Conservation (phyloP, 768 basidiomycete genomes). For the Cyclocybe aegerita region DNA sequence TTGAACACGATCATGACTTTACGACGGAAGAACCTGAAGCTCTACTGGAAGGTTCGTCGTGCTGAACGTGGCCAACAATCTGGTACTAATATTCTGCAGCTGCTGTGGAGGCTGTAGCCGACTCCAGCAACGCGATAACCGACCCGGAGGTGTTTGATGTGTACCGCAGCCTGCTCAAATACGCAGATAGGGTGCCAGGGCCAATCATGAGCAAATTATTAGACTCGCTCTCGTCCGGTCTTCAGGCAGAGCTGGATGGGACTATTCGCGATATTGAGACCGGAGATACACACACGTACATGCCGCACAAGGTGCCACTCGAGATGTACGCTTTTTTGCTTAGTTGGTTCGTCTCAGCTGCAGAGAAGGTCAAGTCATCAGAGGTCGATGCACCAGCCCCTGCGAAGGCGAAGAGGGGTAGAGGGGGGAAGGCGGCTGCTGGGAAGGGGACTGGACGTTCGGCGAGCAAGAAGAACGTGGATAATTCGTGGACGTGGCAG, state of each 20-base stretch:
- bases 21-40: constrained; percentile 50
- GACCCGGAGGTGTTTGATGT: constrained; percentile 76
- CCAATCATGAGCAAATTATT: constrained; percentile 80
- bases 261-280: constrained; percentile 68
- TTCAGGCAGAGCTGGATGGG: constrained; percentile 70
- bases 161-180: constrained; percentile 80
- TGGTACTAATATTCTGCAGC: constrained; percentile 35
- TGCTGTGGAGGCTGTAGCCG: constrained; percentile 80
- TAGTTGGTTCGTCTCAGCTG: constrained; percentile 85
- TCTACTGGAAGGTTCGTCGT: constrained; percentile 56
- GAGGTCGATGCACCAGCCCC: constrained; percentile 48
- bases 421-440: constrained; percentile 54
- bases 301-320: constrained; percentile 68
- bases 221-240: constrained; percentile 80
- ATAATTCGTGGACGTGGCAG: constrained; percentile 71
- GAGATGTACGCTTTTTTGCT: constrained; percentile 93
- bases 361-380: constrained; percentile 69
- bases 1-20: constrained; percentile 68
- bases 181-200: constrained; percentile 60
- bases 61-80: neutral
- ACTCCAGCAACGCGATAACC: constrained; percentile 69
- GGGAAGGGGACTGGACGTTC: constrained; percentile 29
- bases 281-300: constrained; percentile 61
- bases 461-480: constrained; percentile 39
- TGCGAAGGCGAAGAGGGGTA: constrained; percentile 53